Percentiles rank a stretch among this genome's conserved stretches.
phyloP scores from a whole-genome alignment of 2,329 filamentous ascomycete genomes.

The Apiospora rasikravindrae region DNA sequence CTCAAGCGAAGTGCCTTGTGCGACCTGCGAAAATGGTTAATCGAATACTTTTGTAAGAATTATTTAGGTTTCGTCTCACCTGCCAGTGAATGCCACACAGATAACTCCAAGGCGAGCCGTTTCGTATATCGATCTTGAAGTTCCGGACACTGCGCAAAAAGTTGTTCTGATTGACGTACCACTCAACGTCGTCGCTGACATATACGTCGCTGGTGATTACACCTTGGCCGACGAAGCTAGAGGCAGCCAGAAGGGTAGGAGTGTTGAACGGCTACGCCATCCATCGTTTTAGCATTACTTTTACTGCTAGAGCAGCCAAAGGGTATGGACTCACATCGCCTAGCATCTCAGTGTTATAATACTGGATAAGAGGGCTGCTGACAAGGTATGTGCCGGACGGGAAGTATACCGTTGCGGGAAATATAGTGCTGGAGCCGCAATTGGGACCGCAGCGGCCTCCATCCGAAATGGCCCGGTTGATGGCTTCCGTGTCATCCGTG shows the following conservation, averaged over 20 bases:
- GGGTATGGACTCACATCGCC: not conserved
- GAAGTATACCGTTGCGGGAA: conserved; percentile 27
- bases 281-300: too few species aligned
- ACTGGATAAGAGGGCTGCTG: conserved; percentile 17
- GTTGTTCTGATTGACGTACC: conserved; percentile 25
- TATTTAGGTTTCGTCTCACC: not conserved
- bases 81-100: not conserved
- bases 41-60: not conserved
- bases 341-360: conserved; percentile 49
- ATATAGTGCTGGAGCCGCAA: conserved; percentile 20
- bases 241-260: conserved; percentile 57
- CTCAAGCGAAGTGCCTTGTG: too few species aligned
- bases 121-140: conserved; percentile 22
- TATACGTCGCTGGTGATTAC: conserved; percentile 26
- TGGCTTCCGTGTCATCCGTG: conserved; percentile 19
- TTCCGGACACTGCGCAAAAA: conserved; percentile 25
- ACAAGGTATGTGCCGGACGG: conserved; percentile 26
- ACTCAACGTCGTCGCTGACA: conserved; percentile 14
- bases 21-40: too few species aligned
- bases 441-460: conserved; percentile 22
- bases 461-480: conserved; percentile 25
- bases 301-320: too few species aligned
- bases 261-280: too few species aligned
- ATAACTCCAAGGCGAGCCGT: conserved; percentile 21
- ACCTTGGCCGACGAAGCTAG: conserved; percentile 52